Base-by-base conservation (phyloP, 805 yeast genomes). In the Lipomyces sp. region DNA sequence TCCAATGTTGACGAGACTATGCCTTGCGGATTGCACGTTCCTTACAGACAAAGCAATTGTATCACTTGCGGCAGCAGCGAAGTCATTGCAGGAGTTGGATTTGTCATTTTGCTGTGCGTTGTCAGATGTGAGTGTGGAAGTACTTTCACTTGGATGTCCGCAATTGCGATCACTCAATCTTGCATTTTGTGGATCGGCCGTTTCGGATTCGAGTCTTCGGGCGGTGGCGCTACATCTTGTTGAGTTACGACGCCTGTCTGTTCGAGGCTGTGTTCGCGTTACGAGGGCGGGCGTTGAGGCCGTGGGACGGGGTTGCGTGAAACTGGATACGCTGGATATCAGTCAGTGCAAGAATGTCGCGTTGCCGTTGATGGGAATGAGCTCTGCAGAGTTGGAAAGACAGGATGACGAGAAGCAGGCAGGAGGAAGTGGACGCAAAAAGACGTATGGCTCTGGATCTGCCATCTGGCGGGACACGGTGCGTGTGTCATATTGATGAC, bases 111-210 rank as follows among this genome's bases (percentile, higher is more conserved):
- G 93, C 64, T 84, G 91, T 68, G 83, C 86, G 2, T 66, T 85
- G 41, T 78, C 85, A 8, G 90, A 85, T 62, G 74, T 78, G 34
- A 75, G 90, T 2, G 70, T 85, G 24, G 87, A 84, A 57, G 79
- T 82, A 1, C 65, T 85, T 19, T 75, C 84, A 54, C 68, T 81
- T 16, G 84, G 86, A n/a, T 83, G 88, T 61, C 82, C 78, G 43
- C 65, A 71, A 5, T 65, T 85, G 51, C 65, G 71, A 38, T 65
- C 68, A 19, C 67, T 85, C 53, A 82, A 83, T 58, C 64, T 84
- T 31, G 80, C 86, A 8, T 85, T 83, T 61, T 85, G 91, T 67
- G 91, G 91, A 3, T 76, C 84, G 28, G 90, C 91, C 1, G 88
- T 85, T 4, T 81, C 87, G 61, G 91, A 85, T 60, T 74, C 81